phyloP scores from a whole-genome alignment of 441 rosid genomes.

The Syzygium malaccense region DNA sequence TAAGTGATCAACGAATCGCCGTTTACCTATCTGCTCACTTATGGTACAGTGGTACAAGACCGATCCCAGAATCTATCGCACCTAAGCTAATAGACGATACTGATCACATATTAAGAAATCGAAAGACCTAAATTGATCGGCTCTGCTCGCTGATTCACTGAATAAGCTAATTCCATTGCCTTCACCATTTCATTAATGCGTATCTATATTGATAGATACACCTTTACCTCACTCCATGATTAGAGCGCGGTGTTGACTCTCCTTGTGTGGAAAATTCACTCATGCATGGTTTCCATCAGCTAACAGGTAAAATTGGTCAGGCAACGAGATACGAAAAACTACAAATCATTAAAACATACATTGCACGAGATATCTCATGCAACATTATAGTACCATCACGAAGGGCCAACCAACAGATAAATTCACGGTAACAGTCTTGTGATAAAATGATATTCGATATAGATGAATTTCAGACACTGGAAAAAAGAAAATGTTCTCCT shows the following conservation, averaged over 20 bases:
- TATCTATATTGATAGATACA: not conserved
- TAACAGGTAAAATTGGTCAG: not conserved
- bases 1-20: not conserved
- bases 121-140: not conserved
- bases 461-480: not conserved
- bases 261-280: not conserved
- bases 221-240: not conserved
- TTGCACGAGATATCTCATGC: not conserved
- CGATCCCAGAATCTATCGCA: not conserved
- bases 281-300: not conserved
- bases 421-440: not conserved
- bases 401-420: not conserved
- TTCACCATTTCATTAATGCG: not conserved
- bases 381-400: not conserved
- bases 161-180: not conserved
- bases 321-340: not conserved
- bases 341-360: not conserved
- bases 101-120: not conserved
- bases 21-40: not conserved
- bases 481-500: not conserved
- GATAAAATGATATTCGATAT: not conserved
- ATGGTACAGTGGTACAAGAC: not conserved
- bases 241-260: not conserved
- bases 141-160: not conserved
- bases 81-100: not conserved